Percentiles rank a stretch among this genome's conserved stretches.
These are phyloP conservation scores for Pyrus bretschneideri DNA, from an alignment of 306 rosid genomes.

Conservation along the genomic window DNA sequence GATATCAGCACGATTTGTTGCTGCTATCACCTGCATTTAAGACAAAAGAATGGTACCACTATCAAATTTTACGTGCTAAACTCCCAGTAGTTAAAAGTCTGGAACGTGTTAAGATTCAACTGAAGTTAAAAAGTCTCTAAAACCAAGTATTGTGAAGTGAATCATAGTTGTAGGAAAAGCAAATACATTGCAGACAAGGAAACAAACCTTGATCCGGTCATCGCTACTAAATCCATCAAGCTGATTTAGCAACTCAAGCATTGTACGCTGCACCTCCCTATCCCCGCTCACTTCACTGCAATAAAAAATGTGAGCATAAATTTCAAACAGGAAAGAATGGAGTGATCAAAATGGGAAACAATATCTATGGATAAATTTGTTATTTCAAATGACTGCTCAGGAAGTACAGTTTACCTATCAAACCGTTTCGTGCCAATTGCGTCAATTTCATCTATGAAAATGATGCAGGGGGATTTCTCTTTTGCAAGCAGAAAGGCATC, in stretches of 20 bases:
- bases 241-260: constrained; percentile 91
- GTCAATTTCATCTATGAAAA: constrained; percentile 95
- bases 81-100: background rate
- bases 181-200: background rate
- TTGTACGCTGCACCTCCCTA: constrained; percentile 93
- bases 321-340: constrained; percentile 10
- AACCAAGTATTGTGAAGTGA: background rate
- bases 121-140: background rate
- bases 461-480: constrained; percentile 95
- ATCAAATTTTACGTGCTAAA: background rate
- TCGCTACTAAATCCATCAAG: constrained; percentile 95
- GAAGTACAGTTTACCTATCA: constrained; percentile 57
- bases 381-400: too few relatives aligned
- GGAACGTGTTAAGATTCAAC: background rate
- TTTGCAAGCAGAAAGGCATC: constrained; percentile 96
- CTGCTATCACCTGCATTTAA: constrained; percentile 78
- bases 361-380: background rate
- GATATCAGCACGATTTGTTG: constrained; percentile 96
- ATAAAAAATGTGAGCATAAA: constrained; percentile 10
- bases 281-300: constrained; percentile 94
- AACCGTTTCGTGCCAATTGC: constrained; percentile 96
- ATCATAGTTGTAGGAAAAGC: background rate
- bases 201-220: constrained; percentile 80
- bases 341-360: background rate
- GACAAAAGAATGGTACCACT: background rate